Base-by-base conservation (phyloP, 768 basidiomycete species). In the Kwoniella botswanensis region DNA sequence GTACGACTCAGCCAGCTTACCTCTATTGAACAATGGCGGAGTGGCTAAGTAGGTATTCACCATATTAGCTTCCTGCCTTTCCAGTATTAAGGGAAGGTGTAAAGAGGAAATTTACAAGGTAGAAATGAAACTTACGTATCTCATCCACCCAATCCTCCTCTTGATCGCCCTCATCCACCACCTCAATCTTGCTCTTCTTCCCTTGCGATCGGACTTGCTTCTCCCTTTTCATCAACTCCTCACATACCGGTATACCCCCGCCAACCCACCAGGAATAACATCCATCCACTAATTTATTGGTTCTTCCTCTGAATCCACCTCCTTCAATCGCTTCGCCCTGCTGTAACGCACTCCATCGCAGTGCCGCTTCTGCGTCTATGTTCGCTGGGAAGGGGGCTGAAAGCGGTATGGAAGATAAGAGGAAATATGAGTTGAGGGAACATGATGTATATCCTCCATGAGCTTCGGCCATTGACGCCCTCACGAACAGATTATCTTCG, bases 181-280 rank as follows among this genome's bases (percentile, higher is more conserved):
- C 26, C 35, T 74, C 71, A 43, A 71, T 74, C 53, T 46, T 70
- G 26, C 35, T 62, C 50, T 18, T 63, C 63, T 21, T 55, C 35
- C 59, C 56, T 52, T 66, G 53, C 58, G 65, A 63, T 43, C 63
- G 42, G 43, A 46, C 67, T 13, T 44, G 22, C 59, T 64, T 68
- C 18, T 76, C 76, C 43, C 74, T 60, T 65, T 68, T 64, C 13
- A 73, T 61, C 65, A 82, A 54, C 29, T 88, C 89, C 68, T 92
- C 92, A 0, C 97, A 84, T 9, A 98, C 84, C 0, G 88, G 86
- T 79, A 97, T 93, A 17, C 91, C 87, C 0, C 95, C 95, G 1
- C 93, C 97, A 24, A 93, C 92, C 97, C 96, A 99, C 97, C 97
- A 99, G n/a, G 92, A 90, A 83, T 99, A 99, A 83, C 97, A 99